Conservation (phyloP, 345 rosid genomes). For the Aurinia saxatilis region DNA sequence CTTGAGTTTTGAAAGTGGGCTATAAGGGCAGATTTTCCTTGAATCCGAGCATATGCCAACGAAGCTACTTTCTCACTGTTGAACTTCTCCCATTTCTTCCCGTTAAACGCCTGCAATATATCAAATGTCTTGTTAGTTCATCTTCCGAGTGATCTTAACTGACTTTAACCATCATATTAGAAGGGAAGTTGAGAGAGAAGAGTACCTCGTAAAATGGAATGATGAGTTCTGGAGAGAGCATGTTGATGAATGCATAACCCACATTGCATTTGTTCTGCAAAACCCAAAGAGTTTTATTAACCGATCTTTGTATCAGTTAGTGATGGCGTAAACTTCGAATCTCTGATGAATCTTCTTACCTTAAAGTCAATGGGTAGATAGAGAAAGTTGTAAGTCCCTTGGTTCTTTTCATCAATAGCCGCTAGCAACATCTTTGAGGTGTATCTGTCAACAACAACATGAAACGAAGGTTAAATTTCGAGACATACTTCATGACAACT, state of each 20-base stretch:
- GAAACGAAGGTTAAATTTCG: not conserved
- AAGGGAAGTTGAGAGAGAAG: not conserved
- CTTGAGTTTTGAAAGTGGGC: constrained; percentile 85
- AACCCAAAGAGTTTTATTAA: not conserved
- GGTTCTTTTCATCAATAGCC: constrained; percentile 21
- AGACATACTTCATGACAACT: not conserved
- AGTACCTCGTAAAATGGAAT: constrained; percentile 73
- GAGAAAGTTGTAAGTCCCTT: constrained; percentile 31
- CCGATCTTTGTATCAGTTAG: not conserved
- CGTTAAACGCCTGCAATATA: constrained; percentile 63
- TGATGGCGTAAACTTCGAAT: not conserved
- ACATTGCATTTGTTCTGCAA: constrained; percentile 89
- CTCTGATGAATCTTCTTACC: constrained; percentile 1
- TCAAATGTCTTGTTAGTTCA: not conserved
- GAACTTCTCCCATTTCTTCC: constrained; percentile 90
- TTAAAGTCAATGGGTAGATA: constrained; percentile 31
- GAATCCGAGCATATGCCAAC: constrained; percentile 78
- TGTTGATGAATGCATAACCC: constrained; percentile 85
- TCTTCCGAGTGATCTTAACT: not conserved
- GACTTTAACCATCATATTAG: not conserved
- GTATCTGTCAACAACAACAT: constrained; percentile 21
- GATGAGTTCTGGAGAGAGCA: constrained; percentile 65
- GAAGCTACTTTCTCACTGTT: constrained; percentile 91
- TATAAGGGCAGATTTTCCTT: constrained; percentile 73
- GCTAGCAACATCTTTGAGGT: constrained; percentile 28